Percentiles rank a stretch among this genome's conserved stretches.
These are phyloP conservation scores for Conoideocrella luteorostrata DNA, from an alignment of 2,329 filamentous ascomycete genomes.

Conservation along the genomic window DNA sequence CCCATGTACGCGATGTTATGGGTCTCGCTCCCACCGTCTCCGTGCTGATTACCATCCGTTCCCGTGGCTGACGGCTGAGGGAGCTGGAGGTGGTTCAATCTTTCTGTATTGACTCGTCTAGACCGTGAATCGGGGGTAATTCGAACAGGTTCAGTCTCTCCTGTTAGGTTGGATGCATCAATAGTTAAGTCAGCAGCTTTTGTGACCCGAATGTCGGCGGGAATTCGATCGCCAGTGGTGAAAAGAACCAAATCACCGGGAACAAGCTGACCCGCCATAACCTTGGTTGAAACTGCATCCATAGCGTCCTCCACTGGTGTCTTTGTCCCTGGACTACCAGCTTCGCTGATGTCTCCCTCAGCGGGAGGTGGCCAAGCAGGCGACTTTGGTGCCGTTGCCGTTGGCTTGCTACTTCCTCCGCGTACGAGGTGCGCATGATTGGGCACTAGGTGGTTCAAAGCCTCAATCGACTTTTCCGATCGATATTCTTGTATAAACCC, in stretches of 20 bases:
- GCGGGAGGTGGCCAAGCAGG: constrained; percentile 42
- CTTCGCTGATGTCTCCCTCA: constrained; percentile 39
- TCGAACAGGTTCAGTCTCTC: constrained; percentile 87
- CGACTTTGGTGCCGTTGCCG: constrained; percentile 24
- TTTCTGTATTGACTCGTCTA: constrained; percentile 21
- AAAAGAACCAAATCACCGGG: constrained; percentile 91
- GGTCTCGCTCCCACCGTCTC: constrained; percentile 55
- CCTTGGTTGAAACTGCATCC: constrained; percentile 71
- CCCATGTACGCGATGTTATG: constrained; percentile 98
- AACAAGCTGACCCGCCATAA: constrained; percentile 81
- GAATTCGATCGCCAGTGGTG: constrained; percentile 91
- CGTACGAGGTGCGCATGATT: constrained; percentile 95
- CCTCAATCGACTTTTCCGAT: constrained; percentile 95
- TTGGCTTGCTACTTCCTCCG: constrained; percentile 34
- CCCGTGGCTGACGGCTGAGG: constrained; percentile 35
- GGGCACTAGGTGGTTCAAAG: constrained; percentile 85
- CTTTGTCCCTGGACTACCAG: constrained; percentile 37
- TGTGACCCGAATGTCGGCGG: constrained; percentile 91
- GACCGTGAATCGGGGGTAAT: constrained; percentile 60
- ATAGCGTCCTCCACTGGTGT: constrained; percentile 57
- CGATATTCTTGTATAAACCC: constrained; percentile 97
- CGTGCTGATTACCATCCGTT: constrained; percentile 51
- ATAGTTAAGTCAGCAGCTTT: constrained; percentile 85
- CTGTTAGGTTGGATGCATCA: constrained; percentile 93
- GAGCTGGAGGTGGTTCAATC: constrained; percentile 22